phyloP scores from a whole-genome alignment of 1,284 basidiomycete species.

The Gastroboletus turbinatus region DNA sequence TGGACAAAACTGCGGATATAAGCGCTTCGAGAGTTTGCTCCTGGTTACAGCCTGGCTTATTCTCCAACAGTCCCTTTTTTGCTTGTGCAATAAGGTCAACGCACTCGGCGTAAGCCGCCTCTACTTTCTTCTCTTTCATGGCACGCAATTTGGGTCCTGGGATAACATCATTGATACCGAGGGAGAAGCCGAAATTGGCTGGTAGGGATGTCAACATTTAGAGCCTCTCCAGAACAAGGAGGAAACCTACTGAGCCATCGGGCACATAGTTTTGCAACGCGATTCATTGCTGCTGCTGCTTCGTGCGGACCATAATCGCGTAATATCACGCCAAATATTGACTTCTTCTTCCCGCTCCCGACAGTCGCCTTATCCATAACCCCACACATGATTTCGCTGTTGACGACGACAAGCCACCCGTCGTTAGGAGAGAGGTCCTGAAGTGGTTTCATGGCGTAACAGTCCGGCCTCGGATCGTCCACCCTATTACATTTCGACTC shows the following conservation, averaged over 20 bases:
- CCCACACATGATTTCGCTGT: constrained; percentile 99
- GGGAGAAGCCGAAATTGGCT: constrained; percentile 97
- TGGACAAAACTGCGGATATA: constrained; percentile 91
- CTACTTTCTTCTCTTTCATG: constrained; percentile 87
- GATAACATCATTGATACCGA: constrained; percentile 99
- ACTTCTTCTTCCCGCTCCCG: constrained; percentile 99
- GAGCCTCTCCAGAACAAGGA: not conserved
- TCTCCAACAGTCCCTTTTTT: constrained; percentile 91
- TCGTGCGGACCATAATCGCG: constrained; percentile 96
- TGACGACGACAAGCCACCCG: constrained; percentile 96
- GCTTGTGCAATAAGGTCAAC: constrained; percentile 86
- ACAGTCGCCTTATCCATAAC: constrained; percentile 99
- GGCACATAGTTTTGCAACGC: constrained; percentile 93
- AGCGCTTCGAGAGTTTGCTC: constrained; percentile 96
- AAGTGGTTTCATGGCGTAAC: constrained; percentile 63
- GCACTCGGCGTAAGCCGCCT: constrained; percentile 88
- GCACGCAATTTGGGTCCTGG: constrained; percentile 82
- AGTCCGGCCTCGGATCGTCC: constrained; percentile 72
- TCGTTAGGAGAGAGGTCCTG: constrained; percentile 96
- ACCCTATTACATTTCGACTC: constrained; percentile 96
- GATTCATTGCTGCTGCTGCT: constrained; percentile 94
- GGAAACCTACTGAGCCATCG: constrained; percentile 79
- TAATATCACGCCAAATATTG: constrained; percentile 97
- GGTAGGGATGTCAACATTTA: constrained; percentile 3
- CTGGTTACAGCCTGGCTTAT: constrained; percentile 95